Conservation (phyloP, 805 yeast genomes). For the Candida odintsovae region DNA sequence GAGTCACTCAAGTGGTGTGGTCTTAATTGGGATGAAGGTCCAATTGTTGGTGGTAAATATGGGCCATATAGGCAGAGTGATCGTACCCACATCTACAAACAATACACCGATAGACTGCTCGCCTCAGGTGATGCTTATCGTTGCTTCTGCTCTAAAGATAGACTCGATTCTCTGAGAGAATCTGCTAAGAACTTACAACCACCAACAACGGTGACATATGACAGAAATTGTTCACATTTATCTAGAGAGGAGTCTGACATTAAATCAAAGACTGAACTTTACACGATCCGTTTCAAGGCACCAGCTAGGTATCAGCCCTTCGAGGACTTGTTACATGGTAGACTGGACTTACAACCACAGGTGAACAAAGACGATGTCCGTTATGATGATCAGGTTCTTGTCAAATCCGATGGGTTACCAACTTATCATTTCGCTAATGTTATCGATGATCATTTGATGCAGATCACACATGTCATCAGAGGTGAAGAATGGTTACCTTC, state of each 20-base stretch:
- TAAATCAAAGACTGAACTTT: slow-evolving; percentile 30
- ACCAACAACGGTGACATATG: slow-evolving; percentile 90
- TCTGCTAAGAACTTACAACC: slow-evolving; percentile 74
- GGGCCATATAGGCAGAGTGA: slow-evolving; percentile 89
- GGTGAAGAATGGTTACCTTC: slow-evolving; percentile 99
- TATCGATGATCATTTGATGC: slow-evolving; percentile 90
- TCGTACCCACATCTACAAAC: slow-evolving; percentile 56
- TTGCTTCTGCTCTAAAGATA: slow-evolving; percentile 79
- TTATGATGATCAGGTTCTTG: slow-evolving; percentile 81
- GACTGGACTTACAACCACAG: slow-evolving; percentile 73
- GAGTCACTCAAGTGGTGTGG: slow-evolving; percentile 76
- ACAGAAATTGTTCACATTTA: slow-evolving; percentile 63
- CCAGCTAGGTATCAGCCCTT: slow-evolving; percentile 68
- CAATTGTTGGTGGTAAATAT: slow-evolving; percentile 34
- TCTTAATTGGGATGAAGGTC: slow-evolving; percentile 77
- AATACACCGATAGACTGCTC: slow-evolving; percentile 52
- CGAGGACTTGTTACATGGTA: slow-evolving; percentile 74
- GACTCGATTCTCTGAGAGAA: slow-evolving; percentile 61
- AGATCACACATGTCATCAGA: slow-evolving; percentile 87
- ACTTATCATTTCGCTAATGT: slow-evolving; percentile 97
- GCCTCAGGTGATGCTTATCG: slow-evolving; percentile 72
- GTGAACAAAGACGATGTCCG: slow-evolving; percentile 62
- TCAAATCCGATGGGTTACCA: slow-evolving; percentile 93
- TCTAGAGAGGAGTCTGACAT: slow-evolving; percentile 34
- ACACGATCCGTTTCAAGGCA: slow-evolving; percentile 68